phyloP scores from a whole-genome alignment of 305 asterid species.

The Fraxinus sp. region DNA sequence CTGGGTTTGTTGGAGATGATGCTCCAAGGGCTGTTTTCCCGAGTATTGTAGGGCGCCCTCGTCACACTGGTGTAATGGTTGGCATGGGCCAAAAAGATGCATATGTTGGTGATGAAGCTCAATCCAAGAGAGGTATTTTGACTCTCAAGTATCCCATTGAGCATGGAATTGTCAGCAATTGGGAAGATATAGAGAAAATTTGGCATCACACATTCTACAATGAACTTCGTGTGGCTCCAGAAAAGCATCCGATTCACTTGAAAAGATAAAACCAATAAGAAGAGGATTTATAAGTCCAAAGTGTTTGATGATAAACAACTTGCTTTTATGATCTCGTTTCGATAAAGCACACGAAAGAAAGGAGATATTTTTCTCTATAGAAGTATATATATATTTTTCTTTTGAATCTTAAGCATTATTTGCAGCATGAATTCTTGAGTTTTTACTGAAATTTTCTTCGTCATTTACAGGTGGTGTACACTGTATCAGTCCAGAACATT shows the following conservation, averaged over 20 bases:
- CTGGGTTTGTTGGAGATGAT: slow-evolving; percentile 62
- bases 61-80: slow-evolving; percentile 62
- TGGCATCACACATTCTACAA: slow-evolving; percentile 53
- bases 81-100: slow-evolving; percentile 60
- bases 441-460: not conserved
- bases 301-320: too few species aligned
- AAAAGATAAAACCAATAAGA: too few species aligned
- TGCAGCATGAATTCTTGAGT: not conserved
- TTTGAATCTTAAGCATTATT: not conserved
- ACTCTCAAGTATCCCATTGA: slow-evolving; percentile 54
- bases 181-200: slow-evolving; percentile 63
- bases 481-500: not conserved
- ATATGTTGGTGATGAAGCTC: slow-evolving; percentile 57
- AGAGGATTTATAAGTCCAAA: too few species aligned
- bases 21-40: slow-evolving; percentile 56
- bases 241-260: slow-evolving; percentile 54
- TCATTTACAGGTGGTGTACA: slow-evolving; percentile 71
- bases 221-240: slow-evolving; percentile 58
- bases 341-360: too few species aligned
- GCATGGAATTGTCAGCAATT: slow-evolving; percentile 57
- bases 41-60: slow-evolving; percentile 55
- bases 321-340: too few species aligned
- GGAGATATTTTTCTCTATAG: too few species aligned
- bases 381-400: not conserved
- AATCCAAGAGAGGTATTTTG: slow-evolving; percentile 52